phyloP scores from a whole-genome alignment of 129 eudicot species.

The Tagetes erecta region DNA sequence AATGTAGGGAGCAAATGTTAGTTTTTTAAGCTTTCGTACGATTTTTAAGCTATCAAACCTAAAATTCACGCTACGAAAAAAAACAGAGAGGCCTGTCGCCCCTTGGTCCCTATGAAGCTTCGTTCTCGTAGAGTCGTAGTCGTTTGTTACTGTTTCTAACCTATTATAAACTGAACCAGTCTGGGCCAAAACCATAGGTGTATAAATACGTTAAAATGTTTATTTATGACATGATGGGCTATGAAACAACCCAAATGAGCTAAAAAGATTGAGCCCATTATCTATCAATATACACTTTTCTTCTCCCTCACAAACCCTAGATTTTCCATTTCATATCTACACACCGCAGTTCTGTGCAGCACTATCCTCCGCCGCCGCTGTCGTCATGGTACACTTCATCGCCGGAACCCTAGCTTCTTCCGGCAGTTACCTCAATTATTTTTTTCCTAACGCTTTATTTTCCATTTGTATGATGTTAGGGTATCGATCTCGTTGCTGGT shows the following conservation, averaged over 20 bases:
- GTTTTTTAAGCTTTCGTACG: too few species aligned
- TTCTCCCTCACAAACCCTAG: background rate
- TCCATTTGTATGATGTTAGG: background rate
- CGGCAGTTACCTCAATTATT: background rate
- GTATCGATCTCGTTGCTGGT: slow-evolving; percentile 7
- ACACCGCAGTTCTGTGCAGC: background rate
- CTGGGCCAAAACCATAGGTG: too few species aligned
- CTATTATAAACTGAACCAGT: too few species aligned
- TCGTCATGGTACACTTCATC: background rate
- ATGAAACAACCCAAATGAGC: background rate
- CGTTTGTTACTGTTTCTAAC: too few species aligned
- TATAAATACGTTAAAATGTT: background rate
- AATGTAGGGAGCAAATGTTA: too few species aligned
- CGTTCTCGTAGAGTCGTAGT: too few species aligned
- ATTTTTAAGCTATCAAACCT: too few species aligned
- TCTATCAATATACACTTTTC: background rate
- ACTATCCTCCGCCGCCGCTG: background rate
- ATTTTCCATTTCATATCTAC: background rate
- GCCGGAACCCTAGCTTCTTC: background rate
- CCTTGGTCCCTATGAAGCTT: too few species aligned
- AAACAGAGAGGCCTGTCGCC: too few species aligned
- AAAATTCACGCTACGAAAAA: too few species aligned
- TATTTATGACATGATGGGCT: background rate
- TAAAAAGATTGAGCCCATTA: background rate
- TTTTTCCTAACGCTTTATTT: background rate